phyloP scores from a whole-genome alignment of 2,329 filamentous ascomycete genomes.

The Pestalotiopsis sp. region DNA sequence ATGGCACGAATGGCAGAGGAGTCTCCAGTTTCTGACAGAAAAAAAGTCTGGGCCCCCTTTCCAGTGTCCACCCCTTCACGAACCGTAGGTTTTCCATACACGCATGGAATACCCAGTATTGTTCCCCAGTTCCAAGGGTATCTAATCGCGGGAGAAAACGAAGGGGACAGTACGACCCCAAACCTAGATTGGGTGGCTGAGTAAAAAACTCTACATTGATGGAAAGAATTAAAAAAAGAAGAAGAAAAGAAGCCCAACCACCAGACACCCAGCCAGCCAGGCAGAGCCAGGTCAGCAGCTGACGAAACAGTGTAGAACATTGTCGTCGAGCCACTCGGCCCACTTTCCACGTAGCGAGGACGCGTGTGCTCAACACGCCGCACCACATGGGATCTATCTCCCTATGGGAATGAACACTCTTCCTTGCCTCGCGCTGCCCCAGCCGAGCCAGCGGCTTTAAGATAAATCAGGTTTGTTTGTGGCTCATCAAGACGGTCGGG shows the following conservation, averaged over 20 bases:
- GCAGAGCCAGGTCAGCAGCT: neutral
- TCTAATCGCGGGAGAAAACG: too few species aligned
- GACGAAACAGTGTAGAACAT: slow-evolving; percentile 3
- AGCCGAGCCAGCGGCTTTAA: neutral
- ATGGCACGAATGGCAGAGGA: neutral
- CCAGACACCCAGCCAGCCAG: too few species aligned
- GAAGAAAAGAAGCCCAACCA: too few species aligned
- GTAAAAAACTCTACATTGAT: too few species aligned
- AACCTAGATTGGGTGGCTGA: too few species aligned
- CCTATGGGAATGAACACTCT: neutral
- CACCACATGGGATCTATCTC: neutral
- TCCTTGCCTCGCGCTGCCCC: neutral
- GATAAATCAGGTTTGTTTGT: neutral
- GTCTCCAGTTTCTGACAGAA: neutral
- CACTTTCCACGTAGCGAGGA: slow-evolving; percentile 15
- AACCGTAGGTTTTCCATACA: neutral
- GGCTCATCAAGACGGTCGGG: neutral
- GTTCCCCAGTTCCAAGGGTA: too few species aligned
- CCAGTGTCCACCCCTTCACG: neutral
- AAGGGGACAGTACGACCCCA: too few species aligned
- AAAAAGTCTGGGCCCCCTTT: neutral
- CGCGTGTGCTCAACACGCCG: slow-evolving; percentile 8
- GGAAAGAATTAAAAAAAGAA: too few species aligned
- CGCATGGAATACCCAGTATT: neutral
- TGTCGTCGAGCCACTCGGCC: slow-evolving; percentile 14